Base-by-base conservation (phyloP, 2,329 filamentous ascomycete species). In the Aspergillus sp. region DNA sequence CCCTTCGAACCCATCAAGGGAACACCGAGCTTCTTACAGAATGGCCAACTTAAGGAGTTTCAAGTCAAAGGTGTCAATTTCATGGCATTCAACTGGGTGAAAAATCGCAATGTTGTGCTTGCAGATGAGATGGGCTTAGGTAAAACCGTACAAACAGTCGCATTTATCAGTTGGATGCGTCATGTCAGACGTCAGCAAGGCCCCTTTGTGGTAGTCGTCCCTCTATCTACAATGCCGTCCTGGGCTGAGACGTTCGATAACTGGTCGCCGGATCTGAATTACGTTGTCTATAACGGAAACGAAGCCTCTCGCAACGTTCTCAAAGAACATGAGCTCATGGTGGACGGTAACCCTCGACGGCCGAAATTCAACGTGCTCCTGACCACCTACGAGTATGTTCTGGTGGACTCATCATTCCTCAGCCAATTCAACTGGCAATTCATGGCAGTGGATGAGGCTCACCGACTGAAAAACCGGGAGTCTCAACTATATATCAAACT, bases 101-200 rank as follows among this genome's bases (percentile, higher is more conserved):
- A 90, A 68, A 88, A 87, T 55, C 95, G 95, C 74, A 99, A 98
- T 67, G 95, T 98, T 70, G 97, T 99, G 67, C 84, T 99, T 53
- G 95, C 95, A 49, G 95, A 99, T 72, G 95, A 99, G 77, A 99
- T 99, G 95, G 95, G 95, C 67, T 83, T 99, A 14, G 95, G 95
- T 27, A 99, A 99, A 79, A 99, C 95, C 0, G 95, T 99, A 0
- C 95, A 99, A 77, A 97, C 93, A 0, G 93, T 99, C 27, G 88
- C 93, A 0, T 98, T 98, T 73, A 89, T 99, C 74, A 97, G 93
- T 72, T 99, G 95, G 93, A 83, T 99, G 59, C 90, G 91, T 55
- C 93, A 98, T 75, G 87, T 92, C 58, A 87, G 93, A 64, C 84
- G 83, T 50, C 95, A 99, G 73, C 90, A 98, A 74, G 95, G 95